A percentile compares a stretch with the other conserved stretches of the same genome.
Conservation (phyloP, 306 rosid species). For the Quercus parvula region DNA sequence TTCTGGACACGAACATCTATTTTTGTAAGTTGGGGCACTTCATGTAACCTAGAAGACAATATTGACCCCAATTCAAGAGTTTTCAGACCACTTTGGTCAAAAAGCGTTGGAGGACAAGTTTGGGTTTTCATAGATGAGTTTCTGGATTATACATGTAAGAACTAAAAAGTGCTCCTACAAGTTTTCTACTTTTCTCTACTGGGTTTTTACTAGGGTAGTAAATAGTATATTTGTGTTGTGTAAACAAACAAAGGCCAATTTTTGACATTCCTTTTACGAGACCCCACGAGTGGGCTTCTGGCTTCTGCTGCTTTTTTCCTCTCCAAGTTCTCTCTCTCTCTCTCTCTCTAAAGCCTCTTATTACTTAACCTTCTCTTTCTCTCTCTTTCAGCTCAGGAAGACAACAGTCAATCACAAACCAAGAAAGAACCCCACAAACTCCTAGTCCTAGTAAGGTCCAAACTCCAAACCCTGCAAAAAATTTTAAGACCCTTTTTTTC, state of each 20-base stretch:
- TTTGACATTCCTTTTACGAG: slow-evolving; percentile 40
- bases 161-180: no score
- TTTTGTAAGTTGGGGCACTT: no score
- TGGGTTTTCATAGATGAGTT: slow-evolving; percentile 1
- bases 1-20: no score
- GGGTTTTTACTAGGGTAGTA: neutral
- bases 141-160: neutral
- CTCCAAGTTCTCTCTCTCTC: slow-evolving; percentile 16
- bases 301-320: neutral
- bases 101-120: neutral
- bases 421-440: slow-evolving; percentile 48
- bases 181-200: no score
- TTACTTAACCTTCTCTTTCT: slow-evolving; percentile 1
- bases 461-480: slow-evolving; percentile 19
- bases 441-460: slow-evolving; percentile 29
- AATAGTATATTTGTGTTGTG: neutral
- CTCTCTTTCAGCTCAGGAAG: slow-evolving; percentile 20
- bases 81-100: neutral
- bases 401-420: slow-evolving; percentile 45
- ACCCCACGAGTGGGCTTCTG: slow-evolving; percentile 58
- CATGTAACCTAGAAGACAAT: neutral
- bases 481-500: slow-evolving; percentile 14
- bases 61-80: neutral
- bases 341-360: neutral
- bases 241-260: slow-evolving; percentile 7